These are phyloP conservation scores for Pythium dissimile DNA, from an alignment of 352 stramenopile genomes.

Conservation along the genomic window DNA sequence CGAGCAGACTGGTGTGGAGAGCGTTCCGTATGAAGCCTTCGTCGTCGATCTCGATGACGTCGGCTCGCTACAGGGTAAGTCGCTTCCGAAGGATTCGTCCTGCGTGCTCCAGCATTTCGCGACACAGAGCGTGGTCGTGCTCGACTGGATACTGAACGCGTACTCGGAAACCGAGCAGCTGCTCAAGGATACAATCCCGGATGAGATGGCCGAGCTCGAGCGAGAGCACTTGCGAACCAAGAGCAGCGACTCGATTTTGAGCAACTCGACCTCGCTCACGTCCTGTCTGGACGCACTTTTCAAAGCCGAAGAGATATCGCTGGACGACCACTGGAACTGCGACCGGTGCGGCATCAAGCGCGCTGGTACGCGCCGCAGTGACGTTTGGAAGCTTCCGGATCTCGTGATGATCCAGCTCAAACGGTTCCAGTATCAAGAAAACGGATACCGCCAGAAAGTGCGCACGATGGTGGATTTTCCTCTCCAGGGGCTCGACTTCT, in stretches of 20 bases:
- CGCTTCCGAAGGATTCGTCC: slow-evolving; percentile 45
- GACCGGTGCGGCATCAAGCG: slow-evolving; percentile 63
- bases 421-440: slow-evolving; percentile 86
- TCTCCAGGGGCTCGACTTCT: slow-evolving; percentile 76
- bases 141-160: slow-evolving; percentile 50
- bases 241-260: slow-evolving; percentile 20
- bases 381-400: slow-evolving; percentile 73
- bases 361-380: slow-evolving; percentile 48
- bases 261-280: slow-evolving; percentile 40
- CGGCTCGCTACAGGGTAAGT: slow-evolving; percentile 27
- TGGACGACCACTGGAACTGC: slow-evolving; percentile 76
- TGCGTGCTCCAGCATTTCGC: slow-evolving; percentile 70
- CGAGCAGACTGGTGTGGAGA: background rate
- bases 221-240: slow-evolving; percentile 5
- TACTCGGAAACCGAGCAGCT: slow-evolving; percentile 29
- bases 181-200: slow-evolving; percentile 25
- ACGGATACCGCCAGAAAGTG: slow-evolving; percentile 81
- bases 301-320: slow-evolving; percentile 60
- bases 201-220: slow-evolving; percentile 30
- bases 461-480: slow-evolving; percentile 79
- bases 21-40: slow-evolving; percentile 47
- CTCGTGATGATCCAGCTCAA: slow-evolving; percentile 89
- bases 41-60: slow-evolving; percentile 67
- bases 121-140: slow-evolving; percentile 66
- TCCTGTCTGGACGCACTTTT: slow-evolving; percentile 75